A percentile compares a stretch with the other conserved stretches of the same genome.
phyloP scores from a whole-genome alignment of 495 filamentous ascomycete genomes.

The Parmelia sp. region DNA sequence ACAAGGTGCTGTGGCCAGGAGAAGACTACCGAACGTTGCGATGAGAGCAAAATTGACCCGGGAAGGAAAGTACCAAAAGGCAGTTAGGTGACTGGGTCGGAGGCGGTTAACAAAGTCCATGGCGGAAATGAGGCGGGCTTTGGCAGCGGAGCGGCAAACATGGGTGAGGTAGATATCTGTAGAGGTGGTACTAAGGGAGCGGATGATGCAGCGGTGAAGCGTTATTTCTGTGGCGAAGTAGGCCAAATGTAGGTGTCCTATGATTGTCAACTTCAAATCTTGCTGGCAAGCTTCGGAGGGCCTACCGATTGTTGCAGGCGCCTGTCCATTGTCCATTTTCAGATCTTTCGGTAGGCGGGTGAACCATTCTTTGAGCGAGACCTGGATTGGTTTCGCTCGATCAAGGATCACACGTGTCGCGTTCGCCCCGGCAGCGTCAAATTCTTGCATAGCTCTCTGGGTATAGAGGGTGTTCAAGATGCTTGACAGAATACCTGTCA shows the following conservation, averaged over 20 bases:
- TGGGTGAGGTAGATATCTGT: slow-evolving; percentile 62
- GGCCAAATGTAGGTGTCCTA: slow-evolving; percentile 53
- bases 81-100: slow-evolving; percentile 46
- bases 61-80: slow-evolving; percentile 50
- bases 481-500: slow-evolving; percentile 55
- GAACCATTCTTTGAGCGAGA: slow-evolving; percentile 55
- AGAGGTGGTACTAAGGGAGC: slow-evolving; percentile 41
- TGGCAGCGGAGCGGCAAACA: slow-evolving; percentile 84
- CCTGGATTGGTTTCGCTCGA: slow-evolving; percentile 55
- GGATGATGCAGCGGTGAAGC: slow-evolving; percentile 54
- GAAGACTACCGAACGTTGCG: slow-evolving; percentile 54
- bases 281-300: slow-evolving; percentile 6
- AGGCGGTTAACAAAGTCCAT: slow-evolving; percentile 56
- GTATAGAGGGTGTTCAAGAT: slow-evolving; percentile 58
- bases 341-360: slow-evolving; percentile 45
- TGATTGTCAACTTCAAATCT: slow-evolving; percentile 25
- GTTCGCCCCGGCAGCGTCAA: slow-evolving; percentile 43
- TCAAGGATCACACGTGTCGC: slow-evolving; percentile 51
- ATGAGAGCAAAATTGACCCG: slow-evolving; percentile 51
- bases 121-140: slow-evolving; percentile 50
- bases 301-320: slow-evolving; percentile 32
- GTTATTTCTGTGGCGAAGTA: slow-evolving; percentile 60
- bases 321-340: slow-evolving; percentile 44
- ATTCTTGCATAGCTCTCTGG: slow-evolving; percentile 47
- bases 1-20: slow-evolving; percentile 80